These are phyloP conservation scores for Rhynchosporium agropyri DNA, from an alignment of 2,329 filamentous ascomycete genomes.

Conservation along the genomic window DNA sequence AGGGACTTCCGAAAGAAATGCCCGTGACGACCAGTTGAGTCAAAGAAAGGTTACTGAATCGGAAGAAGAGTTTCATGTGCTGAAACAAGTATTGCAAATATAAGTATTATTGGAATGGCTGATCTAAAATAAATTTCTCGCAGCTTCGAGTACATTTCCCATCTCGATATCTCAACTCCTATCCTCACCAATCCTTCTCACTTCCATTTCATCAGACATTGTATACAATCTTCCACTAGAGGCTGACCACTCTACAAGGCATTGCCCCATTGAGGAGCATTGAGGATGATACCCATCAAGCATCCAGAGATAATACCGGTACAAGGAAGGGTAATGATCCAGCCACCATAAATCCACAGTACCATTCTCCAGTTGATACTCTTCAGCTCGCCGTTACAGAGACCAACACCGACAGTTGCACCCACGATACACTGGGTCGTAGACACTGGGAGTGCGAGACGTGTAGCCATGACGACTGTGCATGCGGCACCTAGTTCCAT, in stretches of 20 bases:
- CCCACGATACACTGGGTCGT: slow-evolving; percentile 68
- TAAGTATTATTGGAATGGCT: too few relatives aligned
- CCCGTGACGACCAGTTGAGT: not conserved
- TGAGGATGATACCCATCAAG: slow-evolving; percentile 64
- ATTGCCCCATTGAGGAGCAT: slow-evolving; percentile 50
- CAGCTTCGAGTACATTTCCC: too few relatives aligned
- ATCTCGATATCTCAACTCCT: too few relatives aligned
- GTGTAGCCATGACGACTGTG: slow-evolving; percentile 65
- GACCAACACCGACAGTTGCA: slow-evolving; percentile 63
- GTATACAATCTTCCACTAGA: not conserved
- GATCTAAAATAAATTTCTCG: too few relatives aligned
- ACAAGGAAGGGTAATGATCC: slow-evolving; percentile 62
- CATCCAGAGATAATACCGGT: slow-evolving; percentile 60
- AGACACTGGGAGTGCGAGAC: slow-evolving; percentile 62
- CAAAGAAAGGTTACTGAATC: not conserved
- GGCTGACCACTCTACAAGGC: not conserved
- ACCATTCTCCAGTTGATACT: slow-evolving; percentile 67
- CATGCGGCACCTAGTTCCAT: slow-evolving; percentile 64
- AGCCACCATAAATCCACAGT: slow-evolving; percentile 60
- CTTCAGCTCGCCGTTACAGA: slow-evolving; percentile 60
- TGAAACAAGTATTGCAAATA: not conserved
- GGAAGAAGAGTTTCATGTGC: not conserved
- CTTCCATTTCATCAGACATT: not conserved
- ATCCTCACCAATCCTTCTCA: not conserved
- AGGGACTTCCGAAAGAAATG: too few relatives aligned